These are phyloP conservation scores for Apophysomyces ossiformis DNA, from an alignment of 371 early-diverging fungal species.

Conservation along the genomic window DNA sequence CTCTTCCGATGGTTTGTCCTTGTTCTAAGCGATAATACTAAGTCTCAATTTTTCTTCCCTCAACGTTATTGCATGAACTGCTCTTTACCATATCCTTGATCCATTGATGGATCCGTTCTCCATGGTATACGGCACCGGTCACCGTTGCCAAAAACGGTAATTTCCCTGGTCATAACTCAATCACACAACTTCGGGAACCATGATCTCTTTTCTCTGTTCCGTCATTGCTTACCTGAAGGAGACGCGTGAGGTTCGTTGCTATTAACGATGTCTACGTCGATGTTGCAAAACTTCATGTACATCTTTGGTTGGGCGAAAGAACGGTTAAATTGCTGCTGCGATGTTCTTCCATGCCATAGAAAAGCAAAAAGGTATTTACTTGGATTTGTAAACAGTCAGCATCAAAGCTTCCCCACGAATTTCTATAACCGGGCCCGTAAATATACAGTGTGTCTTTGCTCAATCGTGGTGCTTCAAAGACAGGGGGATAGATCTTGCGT, in stretches of 20 bases:
- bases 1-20: constrained; percentile 35
- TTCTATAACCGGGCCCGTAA: constrained; percentile 51
- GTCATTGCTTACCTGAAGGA: constrained; percentile 38
- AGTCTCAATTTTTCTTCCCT: no score
- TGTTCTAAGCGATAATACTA: constrained; percentile 20
- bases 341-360: no score
- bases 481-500: constrained; percentile 46
- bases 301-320: constrained; percentile 21
- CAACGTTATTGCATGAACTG: background rate
- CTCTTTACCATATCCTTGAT: constrained; percentile 37
- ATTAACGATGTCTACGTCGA: constrained; percentile 37
- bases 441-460: constrained; percentile 46
- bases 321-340: no score
- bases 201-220: background rate
- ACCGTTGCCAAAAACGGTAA: constrained; percentile 51
- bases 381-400: constrained; percentile 50
- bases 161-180: constrained; percentile 28
- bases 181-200: background rate
- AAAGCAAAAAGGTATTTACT: constrained; percentile 11
- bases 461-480: constrained; percentile 33
- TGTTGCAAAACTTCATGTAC: constrained; percentile 47
- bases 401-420: constrained; percentile 46
- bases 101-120: constrained; percentile 44
- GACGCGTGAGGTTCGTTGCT: constrained; percentile 52
- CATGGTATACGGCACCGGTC: constrained; percentile 38